Evolutionary conservation across 768 basidiomycete genomes (phyloP).

Genomic region (Naematelia encephala): DNA sequence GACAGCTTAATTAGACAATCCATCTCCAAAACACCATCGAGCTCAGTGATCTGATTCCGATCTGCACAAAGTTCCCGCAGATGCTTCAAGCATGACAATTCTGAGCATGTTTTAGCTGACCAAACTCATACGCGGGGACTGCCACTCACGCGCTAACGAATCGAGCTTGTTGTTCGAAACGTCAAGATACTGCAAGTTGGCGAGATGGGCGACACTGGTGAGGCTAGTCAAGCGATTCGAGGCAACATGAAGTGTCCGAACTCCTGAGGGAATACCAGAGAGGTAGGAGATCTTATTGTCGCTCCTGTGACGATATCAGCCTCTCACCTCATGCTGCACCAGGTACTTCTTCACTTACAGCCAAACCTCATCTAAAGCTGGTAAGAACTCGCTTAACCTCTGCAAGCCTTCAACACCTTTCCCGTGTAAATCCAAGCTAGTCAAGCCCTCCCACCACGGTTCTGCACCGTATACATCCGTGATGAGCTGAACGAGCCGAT

Average conservation of each 20-base stretch:
- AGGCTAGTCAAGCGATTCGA: constrained; percentile 70
- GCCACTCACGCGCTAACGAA: constrained; percentile 72
- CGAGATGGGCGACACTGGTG: constrained; percentile 82
- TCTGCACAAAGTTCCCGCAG: constrained; percentile 88
- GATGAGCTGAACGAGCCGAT: constrained; percentile 82
- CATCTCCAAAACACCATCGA: constrained; percentile 74
- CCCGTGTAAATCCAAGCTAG: constrained; percentile 66
- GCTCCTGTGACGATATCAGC: constrained; percentile 32
- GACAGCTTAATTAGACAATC: constrained; percentile 80
- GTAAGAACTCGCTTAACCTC: constrained; percentile 83
- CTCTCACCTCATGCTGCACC: constrained; percentile 42
- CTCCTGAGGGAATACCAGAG: constrained; percentile 52
- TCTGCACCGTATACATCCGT: constrained; percentile 93
- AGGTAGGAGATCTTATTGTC: constrained; percentile 53
- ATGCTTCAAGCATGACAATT: constrained; percentile 76
- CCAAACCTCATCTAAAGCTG: constrained; percentile 63
- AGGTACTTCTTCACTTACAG: constrained; percentile 60
- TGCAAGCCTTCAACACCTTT: constrained; percentile 77
- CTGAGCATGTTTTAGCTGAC: constrained; percentile 53
- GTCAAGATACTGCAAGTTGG: constrained; percentile 82
- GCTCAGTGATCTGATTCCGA: constrained; percentile 68
- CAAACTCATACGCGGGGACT: background rate
- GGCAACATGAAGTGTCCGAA: constrained; percentile 50
- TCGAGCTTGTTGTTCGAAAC: constrained; percentile 87
- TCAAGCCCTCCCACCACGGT: constrained; percentile 85